Conservation (phyloP, 176 grass and related monocot genomes). For the Hsuehochloa calcarea region DNA sequence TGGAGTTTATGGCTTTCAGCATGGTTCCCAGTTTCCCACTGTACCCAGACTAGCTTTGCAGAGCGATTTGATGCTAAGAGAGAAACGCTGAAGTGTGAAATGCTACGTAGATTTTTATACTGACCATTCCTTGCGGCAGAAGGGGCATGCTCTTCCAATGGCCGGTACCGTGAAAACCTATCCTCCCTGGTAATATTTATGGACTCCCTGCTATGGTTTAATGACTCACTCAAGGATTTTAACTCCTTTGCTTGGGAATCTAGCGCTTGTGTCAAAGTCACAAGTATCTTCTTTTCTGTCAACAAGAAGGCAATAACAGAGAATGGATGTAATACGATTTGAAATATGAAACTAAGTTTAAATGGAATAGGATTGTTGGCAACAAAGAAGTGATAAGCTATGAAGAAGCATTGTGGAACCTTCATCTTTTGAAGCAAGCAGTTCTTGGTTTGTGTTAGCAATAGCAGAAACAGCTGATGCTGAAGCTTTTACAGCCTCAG, state of each 20-base stretch:
- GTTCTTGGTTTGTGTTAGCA: conserved; percentile 65
- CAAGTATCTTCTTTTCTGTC: conserved; percentile 82
- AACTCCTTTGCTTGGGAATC: conserved; percentile 88
- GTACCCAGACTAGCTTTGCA: neutral
- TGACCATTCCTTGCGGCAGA: conserved; percentile 74
- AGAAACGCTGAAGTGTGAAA: neutral
- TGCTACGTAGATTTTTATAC: conserved; percentile 17
- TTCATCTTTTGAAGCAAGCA: conserved; percentile 79
- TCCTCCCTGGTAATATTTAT: conserved; percentile 62
- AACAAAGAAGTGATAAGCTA: neutral
- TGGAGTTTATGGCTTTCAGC: neutral
- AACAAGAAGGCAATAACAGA: neutral
- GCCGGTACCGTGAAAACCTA: conserved; percentile 54
- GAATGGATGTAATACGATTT: neutral
- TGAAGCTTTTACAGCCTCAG: conserved; percentile 69
- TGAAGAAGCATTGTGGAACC: conserved; percentile 30
- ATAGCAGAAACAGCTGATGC: conserved; percentile 65
- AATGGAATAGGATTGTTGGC: neutral
- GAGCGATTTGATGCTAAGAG: neutral
- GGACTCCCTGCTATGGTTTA: conserved; percentile 54
- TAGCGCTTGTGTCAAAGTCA: conserved; percentile 67
- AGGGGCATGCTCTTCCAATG: conserved; percentile 51
- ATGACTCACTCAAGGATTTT: conserved; percentile 66
- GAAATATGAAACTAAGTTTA: neutral
- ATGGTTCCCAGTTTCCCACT: neutral